A percentile compares a stretch with the other conserved stretches of the same genome.
phyloP scores from a whole-genome alignment of 345 rosid species.

The Salix caprea region DNA sequence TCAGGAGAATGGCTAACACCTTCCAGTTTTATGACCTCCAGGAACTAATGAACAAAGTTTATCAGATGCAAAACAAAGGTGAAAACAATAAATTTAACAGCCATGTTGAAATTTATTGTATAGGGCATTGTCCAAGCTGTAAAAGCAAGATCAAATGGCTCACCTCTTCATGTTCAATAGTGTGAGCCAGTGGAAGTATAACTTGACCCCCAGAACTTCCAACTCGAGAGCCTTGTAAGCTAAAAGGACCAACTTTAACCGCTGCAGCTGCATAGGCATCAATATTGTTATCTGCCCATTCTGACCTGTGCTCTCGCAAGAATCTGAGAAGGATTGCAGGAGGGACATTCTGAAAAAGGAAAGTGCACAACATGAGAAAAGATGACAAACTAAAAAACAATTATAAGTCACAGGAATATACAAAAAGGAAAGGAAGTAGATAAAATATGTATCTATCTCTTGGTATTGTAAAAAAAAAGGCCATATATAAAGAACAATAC shows the following conservation, averaged over 20 bases:
- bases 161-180: slow-evolving; percentile 96
- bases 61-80: background rate
- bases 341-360: slow-evolving; percentile 69
- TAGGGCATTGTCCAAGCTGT: background rate
- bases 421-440: background rate
- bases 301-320: slow-evolving; percentile 95
- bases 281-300: slow-evolving; percentile 96
- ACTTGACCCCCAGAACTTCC: slow-evolving; percentile 91
- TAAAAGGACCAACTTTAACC: slow-evolving; percentile 88
- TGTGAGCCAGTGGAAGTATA: slow-evolving; percentile 94
- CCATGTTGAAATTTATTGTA: background rate
- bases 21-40: slow-evolving; percentile 94
- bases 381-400: background rate
- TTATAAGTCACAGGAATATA: background rate
- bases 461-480: background rate
- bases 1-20: slow-evolving; percentile 85
- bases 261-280: slow-evolving; percentile 97
- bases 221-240: slow-evolving; percentile 72
- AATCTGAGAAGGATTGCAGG: slow-evolving; percentile 96
- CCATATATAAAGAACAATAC: background rate
- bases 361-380: background rate
- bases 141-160: slow-evolving; percentile 5
- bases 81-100: background rate
- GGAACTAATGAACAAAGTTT: slow-evolving; percentile 40
- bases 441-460: background rate